Base-by-base conservation (phyloP, 768 basidiomycete genomes). In the Agaricus sinodeliciosus region DNA sequence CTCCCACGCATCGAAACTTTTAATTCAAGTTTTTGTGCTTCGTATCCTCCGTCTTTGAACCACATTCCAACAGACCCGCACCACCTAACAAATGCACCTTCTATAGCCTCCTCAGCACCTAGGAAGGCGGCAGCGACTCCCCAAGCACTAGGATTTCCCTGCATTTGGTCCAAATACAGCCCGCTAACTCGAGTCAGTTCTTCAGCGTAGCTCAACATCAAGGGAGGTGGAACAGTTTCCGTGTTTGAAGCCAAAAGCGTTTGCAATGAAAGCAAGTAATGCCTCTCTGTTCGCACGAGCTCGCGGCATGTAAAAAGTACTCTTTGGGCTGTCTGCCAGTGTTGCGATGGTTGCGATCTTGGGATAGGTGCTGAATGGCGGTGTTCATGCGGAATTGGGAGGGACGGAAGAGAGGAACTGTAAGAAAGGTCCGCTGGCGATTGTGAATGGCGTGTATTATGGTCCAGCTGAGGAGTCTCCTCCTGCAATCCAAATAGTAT, bases 111-210 rank as follows among this genome's bases (percentile, higher is more conserved):
- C 59, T 82, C 75, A 44, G 68, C 70, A 0, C 72, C 65, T 22
- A 85, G 66, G 57, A 87, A 82, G 6, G 85, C 79, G 4, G 73
- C 70, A 9, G 81, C 77, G 27, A 86, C 78, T 8, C 85, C 85
- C 71, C 75, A 77, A 2, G 80, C 81, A 41, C 81, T 84, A 12
- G 84, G 85, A 49, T 86, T 83, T 27, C 60, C 60, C 31, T 79
- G 72, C 61, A 84, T 74, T n/a, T 67, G 66, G 16, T 65, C 65
- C n/a, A 83, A 57, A 39, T 85, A 68, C 15, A 64, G 64, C 48
- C 78, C 72, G 26, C 82, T 85, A 16, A 72, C 77, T 15, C 62
- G 59, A 34, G 81, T 68, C 9, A 87, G 73, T 7, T 69, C 72
- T 15, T 72, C 77, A 12, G 81, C 66, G 57, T 85, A 76, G 9